These are phyloP conservation scores for Trichoderma citrinoviride DNA, from an alignment of 2,329 filamentous ascomycete species.

Conservation along the genomic window DNA sequence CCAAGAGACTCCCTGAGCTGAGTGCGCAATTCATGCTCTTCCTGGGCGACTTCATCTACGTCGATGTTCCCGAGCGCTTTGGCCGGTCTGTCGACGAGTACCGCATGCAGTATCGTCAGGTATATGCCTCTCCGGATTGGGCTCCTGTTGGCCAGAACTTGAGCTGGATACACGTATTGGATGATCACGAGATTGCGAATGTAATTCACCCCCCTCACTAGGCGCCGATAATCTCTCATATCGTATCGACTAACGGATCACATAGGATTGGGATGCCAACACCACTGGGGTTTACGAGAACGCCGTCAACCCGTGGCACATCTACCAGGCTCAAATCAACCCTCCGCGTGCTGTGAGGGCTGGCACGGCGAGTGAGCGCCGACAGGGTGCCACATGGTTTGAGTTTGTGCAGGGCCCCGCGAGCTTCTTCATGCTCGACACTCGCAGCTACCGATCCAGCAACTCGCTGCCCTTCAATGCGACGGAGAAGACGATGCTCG, in stretches of 20 bases:
- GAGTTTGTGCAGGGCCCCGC: slow-evolving; percentile 86
- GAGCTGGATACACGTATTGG: slow-evolving; percentile 96
- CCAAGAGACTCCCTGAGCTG: slow-evolving; percentile 67
- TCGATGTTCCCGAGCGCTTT: slow-evolving; percentile 81
- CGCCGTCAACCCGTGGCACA: slow-evolving; percentile 78
- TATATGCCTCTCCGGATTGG: slow-evolving; percentile 97
- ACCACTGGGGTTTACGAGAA: slow-evolving; percentile 75
- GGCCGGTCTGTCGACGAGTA: slow-evolving; percentile 73
- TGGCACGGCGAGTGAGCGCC: slow-evolving; percentile 37
- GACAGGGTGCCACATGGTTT: slow-evolving; percentile 73
- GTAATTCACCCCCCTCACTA: slow-evolving; percentile 52
- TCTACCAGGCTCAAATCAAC: slow-evolving; percentile 84
- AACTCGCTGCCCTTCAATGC: slow-evolving; percentile 59
- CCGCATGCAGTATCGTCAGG: slow-evolving; percentile 85
- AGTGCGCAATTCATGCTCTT: slow-evolving; percentile 78
- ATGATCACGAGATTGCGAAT: slow-evolving; percentile 95
- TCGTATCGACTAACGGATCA: slow-evolving; percentile 49
- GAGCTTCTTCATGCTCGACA: slow-evolving; percentile 93
- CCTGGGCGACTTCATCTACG: slow-evolving; percentile 84
- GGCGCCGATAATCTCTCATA: background rate
- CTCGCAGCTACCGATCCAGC: slow-evolving; percentile 77
- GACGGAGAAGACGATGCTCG: slow-evolving; percentile 81
- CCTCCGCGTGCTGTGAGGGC: slow-evolving; percentile 64
- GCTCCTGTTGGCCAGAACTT: slow-evolving; percentile 67
- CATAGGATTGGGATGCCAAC: slow-evolving; percentile 75